Evolutionary conservation across 495 filamentous ascomycete genomes (phyloP), one percentile per base, ranked within the genome.

Genomic region (Apodospora peruviana): DNA sequence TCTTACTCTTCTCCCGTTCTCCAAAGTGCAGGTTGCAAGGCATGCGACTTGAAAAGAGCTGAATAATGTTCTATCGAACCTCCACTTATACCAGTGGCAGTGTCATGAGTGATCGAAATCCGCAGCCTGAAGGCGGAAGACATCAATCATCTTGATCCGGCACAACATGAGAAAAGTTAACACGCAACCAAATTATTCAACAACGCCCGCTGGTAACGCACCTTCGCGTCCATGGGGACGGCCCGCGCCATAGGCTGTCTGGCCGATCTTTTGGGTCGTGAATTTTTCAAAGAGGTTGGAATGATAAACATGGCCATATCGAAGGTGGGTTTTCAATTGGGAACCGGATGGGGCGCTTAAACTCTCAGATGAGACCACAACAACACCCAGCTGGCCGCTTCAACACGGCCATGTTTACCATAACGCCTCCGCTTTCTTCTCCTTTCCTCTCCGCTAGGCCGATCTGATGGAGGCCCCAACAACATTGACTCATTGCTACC

Each of bases 161-260:
- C n/a, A 16, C 19, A 42, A 16, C 16, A 23, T 4, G 18, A 42
- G 21, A 24, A 4, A 42, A 42, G 5, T 5, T 12, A 44, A 27
- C 10, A 23, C 24, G 16, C 10, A 11, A 17, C 36, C 36, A n/a
- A n/a, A 37, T 38, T 18, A 38, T 16, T 23, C 34, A 16, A 25
- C 34, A 37, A 37, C 32, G n/a, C n/a, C n/a, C n/a, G n/a, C n/a
- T 35, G 32, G 32, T 7, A 24, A 37, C 10, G 47, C 34, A 24
- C 42, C 43, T 21, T 40, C 47, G 41, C 35, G 41, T 47, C 38
- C 7, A 11, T 40, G 49, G 57, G 60, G 44, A 51, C 57, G 60
- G 60, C 49, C 57, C 60, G 57, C 60, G 52, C 60, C 60, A 46
- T 49, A 48, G 16, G 54, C 50, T 36, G 17, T 38, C 48, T 35